Evolutionary conservation across 2,329 filamentous ascomycete species (phyloP), one percentile per base, ranked within the genome.

Genomic region (Fusarium graminum): DNA sequence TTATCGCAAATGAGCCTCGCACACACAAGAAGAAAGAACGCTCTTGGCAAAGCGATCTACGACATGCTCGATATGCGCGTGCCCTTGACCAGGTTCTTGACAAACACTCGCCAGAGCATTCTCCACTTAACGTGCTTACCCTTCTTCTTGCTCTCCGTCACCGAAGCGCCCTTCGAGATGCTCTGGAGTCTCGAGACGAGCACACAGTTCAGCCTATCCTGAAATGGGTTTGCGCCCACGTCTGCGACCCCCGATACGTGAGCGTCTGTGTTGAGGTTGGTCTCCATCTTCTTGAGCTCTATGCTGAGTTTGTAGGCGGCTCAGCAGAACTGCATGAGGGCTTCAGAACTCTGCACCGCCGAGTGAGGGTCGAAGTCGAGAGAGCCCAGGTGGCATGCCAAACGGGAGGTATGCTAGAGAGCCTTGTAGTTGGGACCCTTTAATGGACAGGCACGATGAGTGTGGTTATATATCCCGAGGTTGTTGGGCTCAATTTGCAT

Each of bases 331-430:
- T 98, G 55, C 89, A 92, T 63, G 83, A 83, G 47, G 84, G 89
- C 46, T 88, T 98, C 72, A 84, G 87, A 70, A 83, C 83, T 46
- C 81, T 97, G 65, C 88, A 91, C 74, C 81, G 85, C 43, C 83
- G 89, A 38, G 94, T 98, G 19, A 85, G 87, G 64, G 81, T 86
- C 39, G 92, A 95, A 77, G 90, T 94, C 12, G 92, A 96, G 77
- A 88, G 90, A 73, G 92, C 93, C 22, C 92, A 97, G 79, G 85
- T 91, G 74, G 94, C 94, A 3, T 90, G 88, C 70, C 88, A 91
- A 79, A 94, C 92, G 12, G 86, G 86, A 68, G 95, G 94, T 3
- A 97, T 98, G 94, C 80, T 98, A 67, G 92, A 94, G 71, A 90
- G 80, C 46, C 66, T 88, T 66, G 87, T 91, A 67, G 65, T 74